Evolutionary conservation across 306 rosid species (phyloP).

Genomic region (Ceratonia siliqua): DNA sequence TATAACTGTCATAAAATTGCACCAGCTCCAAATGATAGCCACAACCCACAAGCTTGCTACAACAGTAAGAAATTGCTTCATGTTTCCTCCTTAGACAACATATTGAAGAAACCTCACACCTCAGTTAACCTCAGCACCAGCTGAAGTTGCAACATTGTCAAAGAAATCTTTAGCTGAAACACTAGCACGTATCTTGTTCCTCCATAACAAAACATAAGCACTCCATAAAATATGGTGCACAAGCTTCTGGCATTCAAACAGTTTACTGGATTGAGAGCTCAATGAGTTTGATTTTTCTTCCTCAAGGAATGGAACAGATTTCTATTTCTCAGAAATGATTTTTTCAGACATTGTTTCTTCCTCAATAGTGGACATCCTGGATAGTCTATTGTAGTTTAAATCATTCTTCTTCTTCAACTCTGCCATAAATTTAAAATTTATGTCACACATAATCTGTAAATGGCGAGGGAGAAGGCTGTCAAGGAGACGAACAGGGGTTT

Average conservation of each 20-base stretch:
- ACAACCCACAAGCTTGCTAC: slow-evolving; percentile 69
- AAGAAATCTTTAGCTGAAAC: slow-evolving; percentile 62
- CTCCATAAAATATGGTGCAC: slow-evolving; percentile 81
- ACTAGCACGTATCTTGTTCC: slow-evolving; percentile 94
- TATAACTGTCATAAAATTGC: slow-evolving; percentile 71
- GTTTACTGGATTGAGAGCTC: slow-evolving; percentile 52
- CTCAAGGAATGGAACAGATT: slow-evolving; percentile 54
- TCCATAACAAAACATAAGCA: slow-evolving; percentile 90
- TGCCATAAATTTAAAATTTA: no score
- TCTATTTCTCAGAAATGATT: slow-evolving; percentile 53
- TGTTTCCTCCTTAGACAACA: slow-evolving; percentile 70
- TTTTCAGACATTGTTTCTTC: slow-evolving; percentile 75
- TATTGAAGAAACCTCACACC: slow-evolving; percentile 68
- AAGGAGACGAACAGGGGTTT: no score
- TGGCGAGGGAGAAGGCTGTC: no score
- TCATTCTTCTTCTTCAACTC: no score
- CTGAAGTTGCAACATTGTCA: slow-evolving; percentile 54
- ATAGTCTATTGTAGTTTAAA: no score
- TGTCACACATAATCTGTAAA: no score
- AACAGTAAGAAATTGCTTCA: slow-evolving; percentile 69
- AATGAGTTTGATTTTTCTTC: slow-evolving; percentile 51
- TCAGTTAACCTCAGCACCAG: slow-evolving; percentile 59
- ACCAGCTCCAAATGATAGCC: slow-evolving; percentile 87
- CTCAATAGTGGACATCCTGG: no score
- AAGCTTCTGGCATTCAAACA: slow-evolving; percentile 80